Evolutionary conservation across 768 basidiomycete species (phyloP).

Genomic region (Boletus eberwhitei): DNA sequence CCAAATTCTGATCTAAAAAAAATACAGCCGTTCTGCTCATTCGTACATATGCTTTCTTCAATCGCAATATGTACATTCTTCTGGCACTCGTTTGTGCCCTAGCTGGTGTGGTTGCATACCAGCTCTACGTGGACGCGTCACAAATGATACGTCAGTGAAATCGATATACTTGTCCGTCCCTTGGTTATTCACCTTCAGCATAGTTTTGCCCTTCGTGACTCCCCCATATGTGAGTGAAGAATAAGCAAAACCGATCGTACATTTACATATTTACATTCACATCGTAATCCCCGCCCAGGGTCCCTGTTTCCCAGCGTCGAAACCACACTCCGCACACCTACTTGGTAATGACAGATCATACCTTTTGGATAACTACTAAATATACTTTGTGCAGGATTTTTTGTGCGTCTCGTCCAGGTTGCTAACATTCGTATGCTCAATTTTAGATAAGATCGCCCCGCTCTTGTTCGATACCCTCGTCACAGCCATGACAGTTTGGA

Average conservation of each 20-base stretch:
- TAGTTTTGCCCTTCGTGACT: constrained; percentile 64
- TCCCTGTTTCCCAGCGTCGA: constrained; percentile 78
- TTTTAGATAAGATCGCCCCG: constrained; percentile 62
- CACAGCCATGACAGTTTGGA: constrained; percentile 76
- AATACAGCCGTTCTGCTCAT: constrained; percentile 69
- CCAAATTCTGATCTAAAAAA: constrained; percentile 5
- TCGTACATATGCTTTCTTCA: constrained; percentile 84
- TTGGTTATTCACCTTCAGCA: constrained; percentile 10
- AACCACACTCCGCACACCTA: constrained; percentile 79
- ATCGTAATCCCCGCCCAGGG: constrained; percentile 42
- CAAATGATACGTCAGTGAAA: constrained; percentile 66
- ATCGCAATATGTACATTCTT: constrained; percentile 67
- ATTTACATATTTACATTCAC: constrained; percentile 3
- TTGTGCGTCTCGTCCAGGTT: constrained; percentile 39
- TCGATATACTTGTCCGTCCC: not conserved
- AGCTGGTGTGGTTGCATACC: constrained; percentile 73
- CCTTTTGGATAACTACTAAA: constrained; percentile 2
- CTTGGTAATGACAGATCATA: constrained; percentile 48
- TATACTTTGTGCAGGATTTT: constrained; percentile 43
- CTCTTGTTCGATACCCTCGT: constrained; percentile 79
- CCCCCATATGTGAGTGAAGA: constrained; percentile 51
- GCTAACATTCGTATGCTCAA: constrained; percentile 2
- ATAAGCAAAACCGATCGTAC: not conserved
- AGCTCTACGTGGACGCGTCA: constrained; percentile 74
- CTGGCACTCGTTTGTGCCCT: constrained; percentile 62